These are phyloP conservation scores for Sphaceloma murrayae DNA, from an alignment of 2,329 filamentous ascomycete species.

Conservation along the genomic window DNA sequence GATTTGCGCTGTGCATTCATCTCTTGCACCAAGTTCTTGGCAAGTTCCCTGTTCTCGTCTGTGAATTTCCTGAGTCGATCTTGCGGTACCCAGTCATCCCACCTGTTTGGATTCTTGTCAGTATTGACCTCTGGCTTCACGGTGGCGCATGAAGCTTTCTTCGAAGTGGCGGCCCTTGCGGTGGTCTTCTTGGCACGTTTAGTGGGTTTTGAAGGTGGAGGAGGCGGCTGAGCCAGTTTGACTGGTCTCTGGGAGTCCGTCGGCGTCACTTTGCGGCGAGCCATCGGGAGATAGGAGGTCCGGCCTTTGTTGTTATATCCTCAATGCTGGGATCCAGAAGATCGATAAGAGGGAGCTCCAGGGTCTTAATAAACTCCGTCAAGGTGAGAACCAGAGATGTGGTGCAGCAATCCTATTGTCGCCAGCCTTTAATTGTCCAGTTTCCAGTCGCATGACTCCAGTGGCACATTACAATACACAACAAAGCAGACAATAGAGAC, in stretches of 20 bases:
- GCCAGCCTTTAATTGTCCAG: background rate
- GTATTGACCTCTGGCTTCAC: background rate
- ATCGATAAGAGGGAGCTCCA: too few relatives aligned
- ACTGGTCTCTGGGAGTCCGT: too few relatives aligned
- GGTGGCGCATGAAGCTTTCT: background rate
- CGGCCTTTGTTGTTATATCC: background rate
- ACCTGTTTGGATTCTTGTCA: conserved; percentile 41
- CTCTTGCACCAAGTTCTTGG: conserved; percentile 61
- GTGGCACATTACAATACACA: conserved; percentile 9
- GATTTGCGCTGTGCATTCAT: conserved; percentile 50
- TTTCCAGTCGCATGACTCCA: background rate
- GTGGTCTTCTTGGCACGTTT: conserved; percentile 6
- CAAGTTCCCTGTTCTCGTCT: conserved; percentile 88
- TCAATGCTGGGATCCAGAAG: too few relatives aligned
- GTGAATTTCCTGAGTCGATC: conserved; percentile 91
- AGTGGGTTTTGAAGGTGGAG: background rate
- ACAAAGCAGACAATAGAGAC: conserved; percentile 2
- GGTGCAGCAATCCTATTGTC: conserved; percentile 2
- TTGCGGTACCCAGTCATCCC: conserved; percentile 96
- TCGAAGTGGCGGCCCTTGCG: background rate
- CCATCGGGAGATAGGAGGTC: background rate
- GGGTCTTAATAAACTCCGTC: too few relatives aligned
- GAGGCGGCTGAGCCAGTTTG: background rate
- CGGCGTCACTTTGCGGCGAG: conserved; percentile 11
- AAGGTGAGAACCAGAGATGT: too few relatives aligned